Conservation (phyloP, 306 rosid species). For the Inga oerstediana region DNA sequence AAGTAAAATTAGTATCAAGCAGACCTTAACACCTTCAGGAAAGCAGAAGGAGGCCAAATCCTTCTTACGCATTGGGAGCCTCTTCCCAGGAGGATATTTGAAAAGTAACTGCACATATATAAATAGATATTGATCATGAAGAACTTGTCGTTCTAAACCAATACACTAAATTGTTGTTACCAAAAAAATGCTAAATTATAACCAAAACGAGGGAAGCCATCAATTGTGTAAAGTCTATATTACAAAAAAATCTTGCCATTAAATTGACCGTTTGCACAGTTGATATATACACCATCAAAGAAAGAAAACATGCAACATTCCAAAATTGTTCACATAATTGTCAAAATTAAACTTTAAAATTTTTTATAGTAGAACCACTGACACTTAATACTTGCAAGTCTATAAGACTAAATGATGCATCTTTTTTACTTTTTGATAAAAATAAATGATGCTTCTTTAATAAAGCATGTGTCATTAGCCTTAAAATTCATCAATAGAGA, state of each 20-base stretch:
- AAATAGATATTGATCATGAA: slow-evolving; percentile 32
- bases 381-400: too few species aligned
- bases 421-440: too few species aligned
- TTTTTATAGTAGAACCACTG: too few species aligned
- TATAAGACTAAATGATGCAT: too few species aligned
- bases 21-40: slow-evolving; percentile 90
- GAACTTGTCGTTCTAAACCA: slow-evolving; percentile 22
- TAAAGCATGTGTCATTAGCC: background rate
- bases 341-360: too few species aligned
- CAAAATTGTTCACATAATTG: background rate
- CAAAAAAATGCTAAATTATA: slow-evolving; percentile 10
- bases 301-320: slow-evolving; percentile 23
- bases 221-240: background rate
- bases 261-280: slow-evolving; percentile 13
- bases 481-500: slow-evolving; percentile 5
- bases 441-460: too few species aligned
- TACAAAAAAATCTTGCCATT: slow-evolving; percentile 6
- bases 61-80: slow-evolving; percentile 64
- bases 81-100: slow-evolving; percentile 85
- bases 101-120: slow-evolving; percentile 68
- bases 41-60: slow-evolving; percentile 90
- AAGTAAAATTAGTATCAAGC: slow-evolving; percentile 33
- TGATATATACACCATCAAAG: slow-evolving; percentile 28
- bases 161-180: slow-evolving; percentile 2
- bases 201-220: slow-evolving; percentile 11